Conservation (phyloP, 106 monocot genomes). For the Hemerocallis citrina region DNA sequence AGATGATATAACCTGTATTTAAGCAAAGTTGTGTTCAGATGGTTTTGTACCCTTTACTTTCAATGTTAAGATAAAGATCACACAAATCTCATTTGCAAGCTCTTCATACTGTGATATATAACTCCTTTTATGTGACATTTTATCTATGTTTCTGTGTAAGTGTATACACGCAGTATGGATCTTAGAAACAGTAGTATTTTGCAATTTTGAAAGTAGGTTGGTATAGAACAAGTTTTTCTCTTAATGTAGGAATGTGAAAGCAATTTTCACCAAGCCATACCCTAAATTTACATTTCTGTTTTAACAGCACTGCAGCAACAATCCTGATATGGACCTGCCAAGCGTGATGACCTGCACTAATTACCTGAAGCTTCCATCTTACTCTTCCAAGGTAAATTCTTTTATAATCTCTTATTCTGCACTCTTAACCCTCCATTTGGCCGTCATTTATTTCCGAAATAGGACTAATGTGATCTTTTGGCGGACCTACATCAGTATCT, state of each 20-base stretch:
- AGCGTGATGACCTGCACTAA: conserved; percentile 97
- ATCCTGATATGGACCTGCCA: conserved; percentile 63
- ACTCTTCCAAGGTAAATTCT: conserved; percentile 73
- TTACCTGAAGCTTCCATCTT: conserved; percentile 90
- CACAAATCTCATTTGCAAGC: too few species aligned
- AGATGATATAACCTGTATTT: background rate
- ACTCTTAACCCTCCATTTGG: background rate
- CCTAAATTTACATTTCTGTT: background rate
- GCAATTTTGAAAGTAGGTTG: too few species aligned
- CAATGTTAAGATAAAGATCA: too few species aligned
- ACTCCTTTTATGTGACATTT: too few species aligned
- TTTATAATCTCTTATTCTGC: background rate
- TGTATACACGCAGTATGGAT: too few species aligned
- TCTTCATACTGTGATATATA: too few species aligned
- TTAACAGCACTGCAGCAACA: conserved; percentile 23
- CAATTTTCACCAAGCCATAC: background rate
- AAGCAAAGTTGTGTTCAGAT: too few species aligned
- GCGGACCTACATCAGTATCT: background rate
- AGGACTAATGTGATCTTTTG: background rate
- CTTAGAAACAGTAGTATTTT: too few species aligned
- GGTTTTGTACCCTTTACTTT: background rate
- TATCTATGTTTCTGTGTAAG: too few species aligned
- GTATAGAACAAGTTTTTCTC: too few species aligned
- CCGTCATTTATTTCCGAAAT: background rate
- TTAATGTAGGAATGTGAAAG: too few species aligned